Conservation (phyloP, 495 filamentous ascomycete species). For the Staphylotrichum tortipilum region DNA sequence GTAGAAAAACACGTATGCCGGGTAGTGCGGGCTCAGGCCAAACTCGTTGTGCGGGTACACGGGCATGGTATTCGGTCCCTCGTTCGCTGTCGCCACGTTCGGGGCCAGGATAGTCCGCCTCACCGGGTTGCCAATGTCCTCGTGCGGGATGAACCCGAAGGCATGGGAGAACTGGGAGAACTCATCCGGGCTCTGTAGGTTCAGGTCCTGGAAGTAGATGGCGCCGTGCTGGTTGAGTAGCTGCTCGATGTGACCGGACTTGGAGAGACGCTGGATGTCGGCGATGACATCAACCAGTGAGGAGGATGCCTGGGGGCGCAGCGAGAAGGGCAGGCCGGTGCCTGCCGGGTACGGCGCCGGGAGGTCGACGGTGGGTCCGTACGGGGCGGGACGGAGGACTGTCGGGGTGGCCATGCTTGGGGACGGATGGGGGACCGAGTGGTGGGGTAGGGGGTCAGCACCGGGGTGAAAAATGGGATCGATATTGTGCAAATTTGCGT, state of each 20-base stretch:
- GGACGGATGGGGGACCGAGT: too few relatives aligned
- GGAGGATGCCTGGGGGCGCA: neutral
- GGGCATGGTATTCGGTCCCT: slow-evolving; percentile 40
- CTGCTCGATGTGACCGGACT: slow-evolving; percentile 8
- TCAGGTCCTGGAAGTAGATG: slow-evolving; percentile 31
- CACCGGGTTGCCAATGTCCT: slow-evolving; percentile 49
- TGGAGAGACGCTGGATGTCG: slow-evolving; percentile 8
- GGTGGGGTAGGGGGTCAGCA: too few relatives aligned
- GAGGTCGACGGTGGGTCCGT: slow-evolving; percentile 13
- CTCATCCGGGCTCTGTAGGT: slow-evolving; percentile 27
- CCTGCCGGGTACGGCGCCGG: slow-evolving; percentile 9
- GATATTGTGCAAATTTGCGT: too few relatives aligned
- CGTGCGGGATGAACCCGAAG: slow-evolving; percentile 46
- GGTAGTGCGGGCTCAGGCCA: slow-evolving; percentile 44
- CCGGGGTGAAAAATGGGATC: too few relatives aligned
- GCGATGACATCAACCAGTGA: slow-evolving; percentile 10
- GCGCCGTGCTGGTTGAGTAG: slow-evolving; percentile 29
- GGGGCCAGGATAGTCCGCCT: slow-evolving; percentile 41
- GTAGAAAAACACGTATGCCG: slow-evolving; percentile 48
- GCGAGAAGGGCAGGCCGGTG: slow-evolving; percentile 8
- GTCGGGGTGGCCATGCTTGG: neutral
- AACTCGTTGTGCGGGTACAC: slow-evolving; percentile 51
- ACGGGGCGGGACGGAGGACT: slow-evolving; percentile 11
- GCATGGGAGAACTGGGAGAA: slow-evolving; percentile 48
- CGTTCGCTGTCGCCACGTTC: slow-evolving; percentile 47